Conservation (phyloP, 441 rosid genomes). For the Arabidopsis lyrata region DNA sequence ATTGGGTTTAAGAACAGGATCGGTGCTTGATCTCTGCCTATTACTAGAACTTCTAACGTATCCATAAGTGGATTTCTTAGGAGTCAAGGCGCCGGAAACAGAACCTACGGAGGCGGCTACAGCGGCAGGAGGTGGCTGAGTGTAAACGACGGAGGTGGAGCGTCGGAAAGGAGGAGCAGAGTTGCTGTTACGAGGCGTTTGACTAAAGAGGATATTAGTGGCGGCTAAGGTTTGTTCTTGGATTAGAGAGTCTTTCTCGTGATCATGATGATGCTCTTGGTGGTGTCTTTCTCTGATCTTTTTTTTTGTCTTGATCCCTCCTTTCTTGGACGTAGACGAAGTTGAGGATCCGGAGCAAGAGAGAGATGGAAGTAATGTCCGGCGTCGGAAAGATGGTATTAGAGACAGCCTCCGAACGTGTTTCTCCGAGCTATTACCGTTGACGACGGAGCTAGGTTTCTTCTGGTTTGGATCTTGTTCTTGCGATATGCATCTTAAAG, state of each 20-base stretch:
- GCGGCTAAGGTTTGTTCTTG: slow-evolving; percentile 48
- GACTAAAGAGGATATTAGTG: slow-evolving; percentile 47
- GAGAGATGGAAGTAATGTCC: slow-evolving; percentile 44
- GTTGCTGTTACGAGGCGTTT: slow-evolving; percentile 48
- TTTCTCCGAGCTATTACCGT: slow-evolving; percentile 30
- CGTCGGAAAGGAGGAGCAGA: slow-evolving; percentile 49
- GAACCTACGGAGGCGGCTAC: slow-evolving; percentile 28
- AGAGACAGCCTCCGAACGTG: slow-evolving; percentile 38
- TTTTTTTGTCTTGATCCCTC: slow-evolving; percentile 43
- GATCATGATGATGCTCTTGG: slow-evolving; percentile 41
- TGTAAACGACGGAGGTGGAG: slow-evolving; percentile 48
- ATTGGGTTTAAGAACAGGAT: slow-evolving; percentile 44
- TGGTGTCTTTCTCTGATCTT: slow-evolving; percentile 48
- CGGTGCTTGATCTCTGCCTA: slow-evolving; percentile 48
- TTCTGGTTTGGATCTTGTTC: slow-evolving; percentile 47
- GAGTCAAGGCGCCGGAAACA: slow-evolving; percentile 39
- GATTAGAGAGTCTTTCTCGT: slow-evolving; percentile 46
- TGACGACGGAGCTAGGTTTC: slow-evolving; percentile 37
- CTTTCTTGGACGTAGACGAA: slow-evolving; percentile 44
- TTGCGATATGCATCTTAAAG: slow-evolving; percentile 47
- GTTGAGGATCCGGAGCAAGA: slow-evolving; percentile 45
- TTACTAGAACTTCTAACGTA: slow-evolving; percentile 45
- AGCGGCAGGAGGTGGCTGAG: slow-evolving; percentile 37
- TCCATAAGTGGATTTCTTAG: slow-evolving; percentile 39
- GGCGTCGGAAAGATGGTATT: slow-evolving; percentile 45